phyloP scores from a whole-genome alignment of 495 filamentous ascomycete genomes.

The Astrothelium macrocarpum region DNA sequence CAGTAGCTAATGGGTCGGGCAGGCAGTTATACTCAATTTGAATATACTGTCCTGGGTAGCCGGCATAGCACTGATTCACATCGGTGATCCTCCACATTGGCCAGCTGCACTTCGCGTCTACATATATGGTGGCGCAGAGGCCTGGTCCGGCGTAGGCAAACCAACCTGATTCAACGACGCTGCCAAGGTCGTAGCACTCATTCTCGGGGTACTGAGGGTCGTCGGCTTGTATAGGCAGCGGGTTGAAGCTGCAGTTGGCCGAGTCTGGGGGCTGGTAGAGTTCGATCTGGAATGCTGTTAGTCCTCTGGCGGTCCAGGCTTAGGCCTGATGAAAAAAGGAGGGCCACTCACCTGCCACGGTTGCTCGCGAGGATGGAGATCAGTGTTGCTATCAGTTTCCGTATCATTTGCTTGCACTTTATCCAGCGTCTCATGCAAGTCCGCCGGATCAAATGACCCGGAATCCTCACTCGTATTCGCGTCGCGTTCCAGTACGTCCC shows the following conservation, averaged over 20 bases:
- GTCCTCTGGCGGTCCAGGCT: neutral
- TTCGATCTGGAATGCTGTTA: neutral
- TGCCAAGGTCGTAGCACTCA: neutral
- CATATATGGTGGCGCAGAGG: neutral
- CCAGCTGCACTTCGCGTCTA: neutral
- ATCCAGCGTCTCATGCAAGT: no score
- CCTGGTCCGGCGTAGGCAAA: neutral
- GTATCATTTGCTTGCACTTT: no score
- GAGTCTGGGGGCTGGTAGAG: neutral
- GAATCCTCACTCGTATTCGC: no score
- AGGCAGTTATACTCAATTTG: neutral
- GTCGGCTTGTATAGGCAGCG: neutral
- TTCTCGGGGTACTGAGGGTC: neutral
- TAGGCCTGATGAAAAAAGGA: neutral
- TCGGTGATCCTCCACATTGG: neutral
- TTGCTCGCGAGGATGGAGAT: neutral
- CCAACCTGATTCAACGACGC: neutral
- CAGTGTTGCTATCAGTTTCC: no score
- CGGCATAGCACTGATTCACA: neutral
- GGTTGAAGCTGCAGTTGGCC: neutral
- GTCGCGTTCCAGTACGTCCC: neutral
- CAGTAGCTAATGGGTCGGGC: neutral
- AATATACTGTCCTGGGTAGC: neutral
- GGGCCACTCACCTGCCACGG: neutral
- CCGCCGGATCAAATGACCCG: no score